Evolutionary conservation across 2,329 filamentous ascomycete species (phyloP).

Genomic region (Monosporascus sp.): DNA sequence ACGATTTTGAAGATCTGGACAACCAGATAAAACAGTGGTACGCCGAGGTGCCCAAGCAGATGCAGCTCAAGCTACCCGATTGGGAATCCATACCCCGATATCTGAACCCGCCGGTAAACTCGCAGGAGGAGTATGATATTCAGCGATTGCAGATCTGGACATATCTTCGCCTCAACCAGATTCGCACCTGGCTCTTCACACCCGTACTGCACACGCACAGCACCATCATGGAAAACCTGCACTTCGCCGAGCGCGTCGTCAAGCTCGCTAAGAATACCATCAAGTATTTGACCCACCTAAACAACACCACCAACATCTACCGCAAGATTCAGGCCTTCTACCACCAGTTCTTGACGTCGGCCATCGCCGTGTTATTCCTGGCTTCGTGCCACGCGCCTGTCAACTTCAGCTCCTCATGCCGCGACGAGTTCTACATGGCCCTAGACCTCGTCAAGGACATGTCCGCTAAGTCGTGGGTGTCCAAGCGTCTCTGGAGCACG

Average conservation of each 20-base stretch:
- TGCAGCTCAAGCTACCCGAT: conserved; percentile 48
- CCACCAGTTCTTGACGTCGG: conserved; percentile 73
- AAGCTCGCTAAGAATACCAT: conserved; percentile 75
- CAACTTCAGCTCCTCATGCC: conserved; percentile 61
- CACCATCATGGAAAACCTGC: conserved; percentile 72
- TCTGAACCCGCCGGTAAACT: conserved; percentile 29
- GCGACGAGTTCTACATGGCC: conserved; percentile 75
- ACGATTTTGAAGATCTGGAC: conserved; percentile 76
- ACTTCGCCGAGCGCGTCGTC: conserved; percentile 68
- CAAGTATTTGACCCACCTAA: conserved; percentile 63
- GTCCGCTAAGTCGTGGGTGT: conserved; percentile 65
- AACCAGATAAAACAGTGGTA: conserved; percentile 86
- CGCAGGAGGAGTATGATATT: conserved; percentile 54
- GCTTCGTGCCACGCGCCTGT: conserved; percentile 71
- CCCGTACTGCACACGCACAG: conserved; percentile 80
- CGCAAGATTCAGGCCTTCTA: conserved; percentile 69
- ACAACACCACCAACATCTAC: conserved; percentile 68
- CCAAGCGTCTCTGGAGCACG: conserved; percentile 68
- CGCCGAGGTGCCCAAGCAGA: conserved; percentile 60
- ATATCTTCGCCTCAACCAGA: conserved; percentile 82
- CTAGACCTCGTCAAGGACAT: conserved; percentile 70
- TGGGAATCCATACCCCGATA: conserved; percentile 39
- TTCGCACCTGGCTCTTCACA: conserved; percentile 83
- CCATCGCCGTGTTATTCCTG: conserved; percentile 70
- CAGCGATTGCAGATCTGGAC: conserved; percentile 76